Base-by-base conservation (phyloP, 306 rosid genomes). In the Dicorynia guianensis region DNA sequence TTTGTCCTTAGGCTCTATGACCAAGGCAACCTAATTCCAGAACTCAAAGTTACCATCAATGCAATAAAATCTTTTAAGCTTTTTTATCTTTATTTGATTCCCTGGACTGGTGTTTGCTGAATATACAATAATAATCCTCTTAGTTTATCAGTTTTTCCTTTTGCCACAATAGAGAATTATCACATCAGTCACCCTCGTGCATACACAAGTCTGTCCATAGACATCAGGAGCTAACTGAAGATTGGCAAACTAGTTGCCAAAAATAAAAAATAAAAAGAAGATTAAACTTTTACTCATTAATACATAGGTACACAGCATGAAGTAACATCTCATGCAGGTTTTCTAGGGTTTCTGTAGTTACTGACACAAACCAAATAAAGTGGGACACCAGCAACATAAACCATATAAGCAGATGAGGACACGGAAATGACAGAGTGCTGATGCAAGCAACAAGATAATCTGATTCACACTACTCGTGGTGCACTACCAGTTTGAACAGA, bases 1-100 rank as follows among this genome's bases (percentile, higher is more conserved):
- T 72, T 93, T 96, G 85, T 96, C 99, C 93, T 96, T 96, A 6
- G 99, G 98, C 85, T 96, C 99, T 65, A 96, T 96, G 65, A 96
- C 99, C 83, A 96, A 79, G 40, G 99, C 96, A 85, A 96, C 98
- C 99, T 96, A 83, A 79, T 82, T 74, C 64, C 80, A 84, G 14
- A 76, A 76, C 38, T 18, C 71, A 47, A 30, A 25, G 30, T 25
- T 34, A 63, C 46, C 49, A 69, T 49, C 81, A 69, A 63, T 43
- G 64, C 36, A 25, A 57, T 30, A 54, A 46, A 25, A 14, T 18
- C 35, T 49, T 25, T 25, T 25, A 25, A 25, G 30, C 30, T 25
- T 25, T 25, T 25, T 25, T 25, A 25, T 25, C 1, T 25, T 25
- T 25, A 25, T 25, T 25, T 25, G 1, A 1, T 25, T 25, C 30